Percentiles rank a stretch among this genome's conserved stretches.
Conservation (phyloP, 2,329 filamentous ascomycete genomes). For the Rugonectria rugulosa region DNA sequence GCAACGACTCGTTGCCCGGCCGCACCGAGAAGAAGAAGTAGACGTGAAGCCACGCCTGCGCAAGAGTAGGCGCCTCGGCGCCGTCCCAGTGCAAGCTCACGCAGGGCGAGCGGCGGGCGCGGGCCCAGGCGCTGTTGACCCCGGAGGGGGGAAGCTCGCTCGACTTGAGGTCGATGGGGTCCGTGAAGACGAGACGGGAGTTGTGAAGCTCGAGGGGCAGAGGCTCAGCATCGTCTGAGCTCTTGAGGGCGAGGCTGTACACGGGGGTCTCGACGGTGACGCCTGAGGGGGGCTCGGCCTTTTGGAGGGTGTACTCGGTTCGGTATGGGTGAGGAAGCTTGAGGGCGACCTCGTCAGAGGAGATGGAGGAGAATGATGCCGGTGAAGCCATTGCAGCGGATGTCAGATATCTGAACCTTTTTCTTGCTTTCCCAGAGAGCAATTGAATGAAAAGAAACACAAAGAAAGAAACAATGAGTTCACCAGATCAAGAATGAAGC, state of each 20-base stretch:
- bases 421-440: background rate
- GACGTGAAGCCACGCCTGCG: slow-evolving; percentile 60
- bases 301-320: slow-evolving; percentile 53
- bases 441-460: slow-evolving; percentile 2
- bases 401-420: slow-evolving; percentile 1
- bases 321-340: slow-evolving; percentile 60
- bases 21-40: slow-evolving; percentile 62
- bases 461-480: slow-evolving; percentile 2
- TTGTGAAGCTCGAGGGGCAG: slow-evolving; percentile 43
- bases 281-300: slow-evolving; percentile 34
- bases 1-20: slow-evolving; percentile 56
- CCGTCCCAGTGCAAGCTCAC: slow-evolving; percentile 55
- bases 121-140: slow-evolving; percentile 64
- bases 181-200: slow-evolving; percentile 52
- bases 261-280: slow-evolving; percentile 32
- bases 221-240: slow-evolving; percentile 36
- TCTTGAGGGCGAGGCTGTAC: slow-evolving; percentile 47
- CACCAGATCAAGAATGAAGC: slow-evolving; percentile 24
- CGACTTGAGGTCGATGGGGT: slow-evolving; percentile 56
- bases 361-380: slow-evolving; percentile 30
- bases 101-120: slow-evolving; percentile 61
- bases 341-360: slow-evolving; percentile 49
- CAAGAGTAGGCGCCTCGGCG: slow-evolving; percentile 51
- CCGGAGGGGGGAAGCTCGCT: slow-evolving; percentile 57
- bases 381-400: slow-evolving; percentile 27